These are phyloP conservation scores for Phanerochaete sordida DNA, from an alignment of 768 basidiomycete genomes.

Conservation along the genomic window DNA sequence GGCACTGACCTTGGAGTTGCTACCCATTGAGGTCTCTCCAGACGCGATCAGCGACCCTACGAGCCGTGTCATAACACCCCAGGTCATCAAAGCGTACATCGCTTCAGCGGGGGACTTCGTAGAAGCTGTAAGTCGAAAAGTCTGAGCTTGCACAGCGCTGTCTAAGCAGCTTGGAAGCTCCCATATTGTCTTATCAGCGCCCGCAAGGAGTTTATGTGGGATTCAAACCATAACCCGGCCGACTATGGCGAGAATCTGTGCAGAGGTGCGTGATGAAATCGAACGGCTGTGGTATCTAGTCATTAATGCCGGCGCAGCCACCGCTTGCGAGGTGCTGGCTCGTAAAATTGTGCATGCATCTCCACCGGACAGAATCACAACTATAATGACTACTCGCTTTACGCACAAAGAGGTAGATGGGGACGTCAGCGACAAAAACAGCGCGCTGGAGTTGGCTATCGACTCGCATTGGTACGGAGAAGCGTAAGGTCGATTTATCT, in stretches of 20 bases:
- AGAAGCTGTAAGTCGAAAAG: conserved; percentile 59
- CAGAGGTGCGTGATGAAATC: conserved; percentile 48
- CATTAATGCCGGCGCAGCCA: conserved; percentile 39
- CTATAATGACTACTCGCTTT: conserved; percentile 78
- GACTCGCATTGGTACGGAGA: conserved; percentile 76
- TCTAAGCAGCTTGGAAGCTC: conserved; percentile 40
- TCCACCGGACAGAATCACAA: conserved; percentile 57
- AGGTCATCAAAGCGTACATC: conserved; percentile 72
- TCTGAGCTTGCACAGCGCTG: background rate
- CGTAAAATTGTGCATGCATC: conserved; percentile 72
- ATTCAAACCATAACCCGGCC: conserved; percentile 77
- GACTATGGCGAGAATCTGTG: conserved; percentile 85
- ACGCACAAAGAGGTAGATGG: conserved; percentile 71
- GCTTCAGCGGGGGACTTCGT: conserved; percentile 84
- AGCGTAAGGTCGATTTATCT: background rate
- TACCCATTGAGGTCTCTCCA: conserved; percentile 78
- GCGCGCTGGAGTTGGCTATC: conserved; percentile 86
- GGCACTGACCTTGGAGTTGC: conserved; percentile 66
- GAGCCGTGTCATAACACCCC: conserved; percentile 78
- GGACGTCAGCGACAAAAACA: conserved; percentile 67
- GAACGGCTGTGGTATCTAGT: background rate
- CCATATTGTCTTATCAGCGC: conserved; percentile 79
- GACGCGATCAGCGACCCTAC: conserved; percentile 68
- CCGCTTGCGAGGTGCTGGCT: conserved; percentile 82
- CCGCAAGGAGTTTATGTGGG: conserved; percentile 74